A percentile compares a stretch with the other conserved stretches of the same genome.
phyloP scores from a whole-genome alignment of 306 rosid genomes.

The Lotus japonicus region DNA sequence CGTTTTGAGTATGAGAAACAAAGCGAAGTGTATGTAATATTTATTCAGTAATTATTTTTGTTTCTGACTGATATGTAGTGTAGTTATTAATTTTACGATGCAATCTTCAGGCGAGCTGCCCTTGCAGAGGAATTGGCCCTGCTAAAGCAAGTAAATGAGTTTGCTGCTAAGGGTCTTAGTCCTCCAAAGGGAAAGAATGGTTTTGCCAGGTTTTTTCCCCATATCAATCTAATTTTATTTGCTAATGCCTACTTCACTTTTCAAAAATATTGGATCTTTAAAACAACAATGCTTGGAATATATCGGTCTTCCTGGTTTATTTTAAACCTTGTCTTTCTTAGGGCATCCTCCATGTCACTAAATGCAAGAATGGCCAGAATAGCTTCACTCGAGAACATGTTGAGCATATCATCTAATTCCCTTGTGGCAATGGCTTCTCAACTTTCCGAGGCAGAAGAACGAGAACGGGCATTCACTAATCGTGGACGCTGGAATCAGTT shows the following conservation, averaged over 20 bases:
- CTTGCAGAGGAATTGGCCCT: conserved; percentile 93
- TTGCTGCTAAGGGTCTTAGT: conserved; percentile 87
- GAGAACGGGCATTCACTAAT: conserved; percentile 89
- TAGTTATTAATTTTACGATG: conserved; percentile 21
- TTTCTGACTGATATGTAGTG: conserved; percentile 7
- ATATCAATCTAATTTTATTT: conserved; percentile 13
- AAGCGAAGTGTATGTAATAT: conserved; percentile 85
- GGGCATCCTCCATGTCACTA: conserved; percentile 95
- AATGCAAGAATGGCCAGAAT: conserved; percentile 95
- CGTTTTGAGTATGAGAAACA: conserved; percentile 97
- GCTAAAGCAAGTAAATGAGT: conserved; percentile 88
- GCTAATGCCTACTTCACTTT: not conserved
- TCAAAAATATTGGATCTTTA: not conserved
- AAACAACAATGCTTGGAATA: not conserved
- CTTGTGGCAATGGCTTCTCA: conserved; percentile 99
- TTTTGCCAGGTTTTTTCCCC: conserved; percentile 49
- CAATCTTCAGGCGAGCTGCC: conserved; percentile 82
- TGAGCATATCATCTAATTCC: conserved; percentile 90
- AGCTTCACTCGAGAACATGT: conserved; percentile 90
- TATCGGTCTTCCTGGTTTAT: conserved; percentile 17
- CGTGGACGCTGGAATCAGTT: conserved; percentile 98
- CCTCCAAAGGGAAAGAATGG: conserved; percentile 97
- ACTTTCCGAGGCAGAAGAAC: conserved; percentile 99
- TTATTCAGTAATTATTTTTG: conserved; percentile 9
- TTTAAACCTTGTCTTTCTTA: conserved; percentile 34